Conservation (phyloP, 2,329 filamentous ascomycete species). For the Apiospora pterosperma region DNA sequence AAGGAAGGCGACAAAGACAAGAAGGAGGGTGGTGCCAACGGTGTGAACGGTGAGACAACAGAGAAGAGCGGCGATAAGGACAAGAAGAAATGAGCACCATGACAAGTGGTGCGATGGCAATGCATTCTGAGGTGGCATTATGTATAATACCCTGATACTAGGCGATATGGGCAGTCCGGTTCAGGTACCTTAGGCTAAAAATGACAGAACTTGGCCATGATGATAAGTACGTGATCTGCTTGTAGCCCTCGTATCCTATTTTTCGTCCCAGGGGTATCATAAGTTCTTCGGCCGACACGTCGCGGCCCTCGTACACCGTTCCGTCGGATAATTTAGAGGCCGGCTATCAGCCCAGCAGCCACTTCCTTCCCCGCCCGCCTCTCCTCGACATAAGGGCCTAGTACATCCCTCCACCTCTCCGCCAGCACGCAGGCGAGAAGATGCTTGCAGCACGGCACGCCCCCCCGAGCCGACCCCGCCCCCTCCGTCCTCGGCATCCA, state of each 20-base stretch:
- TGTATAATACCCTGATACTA: conserved; percentile 12
- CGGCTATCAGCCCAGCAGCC: conserved; percentile 65
- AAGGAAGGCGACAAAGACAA: conserved; percentile 58
- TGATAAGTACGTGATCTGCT: not conserved
- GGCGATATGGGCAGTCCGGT: conserved; percentile 5
- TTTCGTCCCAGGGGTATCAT: not conserved
- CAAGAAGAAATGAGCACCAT: conserved; percentile 40
- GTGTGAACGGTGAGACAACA: conserved; percentile 43
- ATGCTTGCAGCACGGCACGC: conserved; percentile 76
- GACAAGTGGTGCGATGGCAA: conserved; percentile 5
- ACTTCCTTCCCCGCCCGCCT: conserved; percentile 58
- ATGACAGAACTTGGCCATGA: conserved; percentile 9
- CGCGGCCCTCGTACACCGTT: not conserved
- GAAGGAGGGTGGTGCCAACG: conserved; percentile 48
- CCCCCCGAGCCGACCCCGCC: conserved; percentile 10
- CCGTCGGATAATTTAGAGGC: conserved; percentile 22
- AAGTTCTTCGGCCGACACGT: not conserved
- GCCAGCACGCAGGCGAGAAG: conserved; percentile 78
- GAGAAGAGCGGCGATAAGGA: conserved; percentile 40
- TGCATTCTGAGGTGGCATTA: conserved; percentile 4
- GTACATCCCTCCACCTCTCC: conserved; percentile 57
- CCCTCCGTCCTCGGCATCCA: conserved; percentile 17
- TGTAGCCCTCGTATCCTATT: not conserved
- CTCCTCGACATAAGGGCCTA: conserved; percentile 55
- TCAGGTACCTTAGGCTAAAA: conserved; percentile 7